Evolutionary conservation across 805 yeast genomes (phyloP).

Genomic region (Isabelozyma gotoi): DNA sequence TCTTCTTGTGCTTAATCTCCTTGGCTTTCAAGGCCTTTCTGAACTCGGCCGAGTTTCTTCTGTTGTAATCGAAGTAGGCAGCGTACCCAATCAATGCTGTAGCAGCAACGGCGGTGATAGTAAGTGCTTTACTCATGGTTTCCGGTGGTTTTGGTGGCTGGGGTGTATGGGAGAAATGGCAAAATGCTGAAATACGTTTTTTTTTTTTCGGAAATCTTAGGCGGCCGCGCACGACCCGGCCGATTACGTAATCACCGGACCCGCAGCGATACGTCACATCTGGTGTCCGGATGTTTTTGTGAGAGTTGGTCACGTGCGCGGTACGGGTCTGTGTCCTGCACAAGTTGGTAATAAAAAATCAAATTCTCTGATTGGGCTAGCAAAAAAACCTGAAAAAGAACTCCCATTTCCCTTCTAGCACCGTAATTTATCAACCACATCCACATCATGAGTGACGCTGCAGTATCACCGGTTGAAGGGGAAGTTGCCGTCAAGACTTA

Average conservation of each 20-base stretch:
- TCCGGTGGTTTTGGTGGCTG: background rate
- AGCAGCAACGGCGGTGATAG: conserved; percentile 45
- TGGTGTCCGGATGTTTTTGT: background rate
- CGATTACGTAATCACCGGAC: background rate
- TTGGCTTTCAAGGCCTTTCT: conserved; percentile 71
- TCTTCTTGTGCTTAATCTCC: conserved; percentile 59
- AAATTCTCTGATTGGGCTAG: conserved; percentile 10
- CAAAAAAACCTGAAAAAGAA: background rate
- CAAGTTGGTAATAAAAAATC: conserved; percentile 2
- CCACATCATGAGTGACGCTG: conserved; percentile 18
- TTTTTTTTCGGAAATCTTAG: background rate
- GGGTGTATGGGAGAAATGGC: background rate
- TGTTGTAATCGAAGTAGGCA: conserved; percentile 85
- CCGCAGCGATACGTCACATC: background rate
- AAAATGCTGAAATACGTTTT: too few relatives aligned
- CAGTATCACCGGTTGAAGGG: conserved; percentile 1
- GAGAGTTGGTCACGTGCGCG: background rate
- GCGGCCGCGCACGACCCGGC: background rate
- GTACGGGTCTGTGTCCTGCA: background rate
- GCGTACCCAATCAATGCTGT: conserved; percentile 71
- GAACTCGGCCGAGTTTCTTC: conserved; percentile 81
- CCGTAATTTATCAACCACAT: conserved; percentile 1
- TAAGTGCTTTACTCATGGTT: conserved; percentile 27
- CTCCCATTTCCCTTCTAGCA: conserved; percentile 4
- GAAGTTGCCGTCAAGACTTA: conserved; percentile 5